Percentiles rank a stretch among this genome's conserved stretches.
phyloP scores from a whole-genome alignment of 148 eudicot species.

The Dysphania ambrosioides region DNA sequence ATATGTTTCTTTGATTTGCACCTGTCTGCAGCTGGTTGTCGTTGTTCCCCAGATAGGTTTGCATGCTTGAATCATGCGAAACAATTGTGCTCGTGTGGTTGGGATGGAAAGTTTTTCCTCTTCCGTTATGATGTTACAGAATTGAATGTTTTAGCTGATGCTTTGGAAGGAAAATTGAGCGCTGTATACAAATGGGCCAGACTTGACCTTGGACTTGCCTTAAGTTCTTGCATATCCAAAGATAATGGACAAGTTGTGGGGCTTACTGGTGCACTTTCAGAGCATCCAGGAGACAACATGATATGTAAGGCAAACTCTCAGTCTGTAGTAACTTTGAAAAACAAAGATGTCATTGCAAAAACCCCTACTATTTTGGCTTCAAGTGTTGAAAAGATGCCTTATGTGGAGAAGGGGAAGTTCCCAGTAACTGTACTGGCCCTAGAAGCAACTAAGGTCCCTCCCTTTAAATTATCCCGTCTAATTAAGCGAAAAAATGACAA shows the following conservation, averaged over 20 bases:
- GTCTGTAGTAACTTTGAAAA: conserved; percentile 23
- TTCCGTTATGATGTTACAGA: conserved; percentile 75
- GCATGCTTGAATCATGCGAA: conserved; percentile 91
- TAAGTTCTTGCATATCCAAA: conserved; percentile 58
- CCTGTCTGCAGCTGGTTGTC: conserved; percentile 90
- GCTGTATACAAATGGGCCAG: conserved; percentile 91
- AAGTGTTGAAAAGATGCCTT: conserved; percentile 24
- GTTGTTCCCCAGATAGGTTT: conserved; percentile 77
- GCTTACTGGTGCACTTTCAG: conserved; percentile 29
- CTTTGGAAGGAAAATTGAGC: conserved; percentile 93
- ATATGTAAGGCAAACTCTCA: conserved; percentile 24
- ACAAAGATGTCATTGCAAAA: conserved; percentile 27
- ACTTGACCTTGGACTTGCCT: conserved; percentile 74
- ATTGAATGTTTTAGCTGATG: conserved; percentile 77
- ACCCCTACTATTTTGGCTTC: conserved; percentile 29
- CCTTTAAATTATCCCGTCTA: conserved; percentile 27
- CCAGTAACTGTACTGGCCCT: conserved; percentile 38
- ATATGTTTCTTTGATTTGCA: conserved; percentile 88
- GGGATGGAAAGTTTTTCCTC: conserved; percentile 75
- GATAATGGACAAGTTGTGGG: conserved; percentile 37
- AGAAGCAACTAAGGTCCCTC: conserved; percentile 37
- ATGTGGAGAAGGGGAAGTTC: conserved; percentile 27
- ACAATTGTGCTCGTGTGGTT: conserved; percentile 74
- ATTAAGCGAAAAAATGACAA: conserved; percentile 29
- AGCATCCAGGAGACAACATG: conserved; percentile 31